phyloP scores from a whole-genome alignment of 2,329 filamentous ascomycete species.

The Corinectria fuckeliana region DNA sequence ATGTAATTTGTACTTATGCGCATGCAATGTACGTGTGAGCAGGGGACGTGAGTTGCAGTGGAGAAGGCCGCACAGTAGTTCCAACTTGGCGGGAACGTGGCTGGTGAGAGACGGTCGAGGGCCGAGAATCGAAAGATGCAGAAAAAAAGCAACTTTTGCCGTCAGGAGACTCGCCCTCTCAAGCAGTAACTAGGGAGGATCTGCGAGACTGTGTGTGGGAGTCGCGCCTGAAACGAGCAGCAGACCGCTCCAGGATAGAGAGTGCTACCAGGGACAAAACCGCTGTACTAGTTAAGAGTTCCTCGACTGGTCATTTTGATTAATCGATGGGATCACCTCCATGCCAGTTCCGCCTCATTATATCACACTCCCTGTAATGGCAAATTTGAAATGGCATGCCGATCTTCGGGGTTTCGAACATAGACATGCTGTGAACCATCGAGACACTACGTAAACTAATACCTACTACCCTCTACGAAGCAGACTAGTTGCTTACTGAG shows the following conservation, averaged over 20 bases:
- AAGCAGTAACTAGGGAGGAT: too few species aligned
- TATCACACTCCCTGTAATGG: neutral
- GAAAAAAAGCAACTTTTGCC: slow-evolving; percentile 14
- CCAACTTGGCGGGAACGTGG: slow-evolving; percentile 8
- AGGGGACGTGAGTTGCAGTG: slow-evolving; percentile 10
- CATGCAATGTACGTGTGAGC: neutral
- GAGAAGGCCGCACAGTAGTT: slow-evolving; percentile 10
- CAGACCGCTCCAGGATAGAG: slow-evolving; percentile 12
- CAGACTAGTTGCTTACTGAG: too few species aligned
- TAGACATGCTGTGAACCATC: neutral
- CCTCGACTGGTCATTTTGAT: too few species aligned
- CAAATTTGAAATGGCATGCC: neutral
- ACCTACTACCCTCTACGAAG: too few species aligned
- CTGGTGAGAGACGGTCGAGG: slow-evolving; percentile 3
- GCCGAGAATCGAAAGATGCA: slow-evolving; percentile 3
- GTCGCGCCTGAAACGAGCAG: slow-evolving; percentile 10
- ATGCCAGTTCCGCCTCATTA: neutral
- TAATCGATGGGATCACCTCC: neutral
- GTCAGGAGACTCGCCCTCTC: neutral
- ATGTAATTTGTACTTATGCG: neutral
- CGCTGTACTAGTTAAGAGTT: too few species aligned
- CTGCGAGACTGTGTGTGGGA: slow-evolving; percentile 16
- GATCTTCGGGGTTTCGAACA: neutral
- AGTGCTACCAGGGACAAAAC: too few species aligned
- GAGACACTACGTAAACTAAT: too few species aligned